Conservation (phyloP, 805 yeast species). For the Candida piceae region DNA sequence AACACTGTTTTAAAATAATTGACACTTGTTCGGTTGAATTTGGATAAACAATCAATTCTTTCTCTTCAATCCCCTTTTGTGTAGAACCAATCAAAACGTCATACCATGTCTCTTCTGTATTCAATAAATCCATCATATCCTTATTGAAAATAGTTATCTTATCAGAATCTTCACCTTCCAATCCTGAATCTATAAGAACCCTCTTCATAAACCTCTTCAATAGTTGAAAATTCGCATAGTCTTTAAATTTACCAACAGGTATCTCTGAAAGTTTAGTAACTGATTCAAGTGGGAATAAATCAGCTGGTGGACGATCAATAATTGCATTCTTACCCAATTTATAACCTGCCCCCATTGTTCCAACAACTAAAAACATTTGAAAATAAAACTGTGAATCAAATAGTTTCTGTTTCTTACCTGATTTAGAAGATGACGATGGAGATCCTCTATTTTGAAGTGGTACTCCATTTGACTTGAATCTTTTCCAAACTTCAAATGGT, state of each 20-base stretch:
- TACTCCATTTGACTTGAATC: too few relatives aligned
- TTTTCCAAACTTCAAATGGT: too few relatives aligned
- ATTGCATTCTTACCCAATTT: conserved; percentile 24
- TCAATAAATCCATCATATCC: conserved; percentile 17
- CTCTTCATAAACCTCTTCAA: conserved; percentile 25
- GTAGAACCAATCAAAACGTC: conserved; percentile 21
- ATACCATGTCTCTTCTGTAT: conserved; percentile 14
- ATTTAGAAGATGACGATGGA: neutral
- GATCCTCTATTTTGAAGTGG: neutral
- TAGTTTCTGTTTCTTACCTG: neutral
- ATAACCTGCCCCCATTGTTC: conserved; percentile 32
- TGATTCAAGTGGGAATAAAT: conserved; percentile 26
- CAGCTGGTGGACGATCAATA: conserved; percentile 24
- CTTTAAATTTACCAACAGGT: conserved; percentile 9
- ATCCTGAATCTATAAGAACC: conserved; percentile 19
- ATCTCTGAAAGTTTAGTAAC: conserved; percentile 19
- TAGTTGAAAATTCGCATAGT: conserved; percentile 20
- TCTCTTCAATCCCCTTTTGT: conserved; percentile 10
- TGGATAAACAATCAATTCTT: conserved; percentile 19
- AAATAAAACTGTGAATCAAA: conserved; percentile 13
- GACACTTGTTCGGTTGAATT: conserved; percentile 19
- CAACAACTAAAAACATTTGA: conserved; percentile 25
- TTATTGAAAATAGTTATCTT: conserved; percentile 13
- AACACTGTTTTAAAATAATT: conserved; percentile 18
- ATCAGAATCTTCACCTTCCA: conserved; percentile 9